Conservation (phyloP, 768 basidiomycete species). For the Mrakia frigida region DNA sequence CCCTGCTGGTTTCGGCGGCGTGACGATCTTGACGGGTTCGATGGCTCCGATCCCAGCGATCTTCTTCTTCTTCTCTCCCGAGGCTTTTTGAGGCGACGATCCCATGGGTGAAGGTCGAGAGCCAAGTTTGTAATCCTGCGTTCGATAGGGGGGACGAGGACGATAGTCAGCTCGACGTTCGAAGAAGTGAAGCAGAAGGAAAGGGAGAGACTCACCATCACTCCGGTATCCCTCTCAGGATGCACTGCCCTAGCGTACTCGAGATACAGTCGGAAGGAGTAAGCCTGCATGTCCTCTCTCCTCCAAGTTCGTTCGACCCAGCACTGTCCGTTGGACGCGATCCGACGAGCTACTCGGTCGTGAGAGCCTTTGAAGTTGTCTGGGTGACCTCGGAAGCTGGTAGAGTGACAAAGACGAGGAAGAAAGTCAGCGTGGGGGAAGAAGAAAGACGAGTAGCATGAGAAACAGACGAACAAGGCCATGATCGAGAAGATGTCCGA, state of each 20-base stretch:
- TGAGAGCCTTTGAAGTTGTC: constrained; percentile 40
- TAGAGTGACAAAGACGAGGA: too few relatives aligned
- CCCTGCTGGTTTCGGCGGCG: not conserved
- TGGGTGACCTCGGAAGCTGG: constrained; percentile 43
- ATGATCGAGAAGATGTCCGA: constrained; percentile 46
- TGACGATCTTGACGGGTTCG: not conserved
- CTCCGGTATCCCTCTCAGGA: constrained; percentile 44
- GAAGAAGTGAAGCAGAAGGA: not conserved
- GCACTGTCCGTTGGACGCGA: constrained; percentile 46
- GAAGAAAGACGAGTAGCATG: too few relatives aligned
- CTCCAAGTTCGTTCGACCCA: constrained; percentile 43
- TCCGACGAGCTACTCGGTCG: constrained; percentile 45
- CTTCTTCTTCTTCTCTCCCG: constrained; percentile 18
- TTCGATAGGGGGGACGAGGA: not conserved
- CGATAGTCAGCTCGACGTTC: not conserved
- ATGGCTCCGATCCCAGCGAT: not conserved
- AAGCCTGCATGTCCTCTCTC: constrained; percentile 41
- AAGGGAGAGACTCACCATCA: constrained; percentile 40
- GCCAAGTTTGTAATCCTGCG: constrained; percentile 14
- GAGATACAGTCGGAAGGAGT: constrained; percentile 46
- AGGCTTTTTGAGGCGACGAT: not conserved
- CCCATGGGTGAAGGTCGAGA: not conserved
- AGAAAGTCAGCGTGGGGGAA: too few relatives aligned
- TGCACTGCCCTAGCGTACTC: constrained; percentile 41
- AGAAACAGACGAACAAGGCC: constrained; percentile 36